Percentiles rank a stretch among this genome's conserved stretches.
These are phyloP conservation scores for Coffea eugenioides DNA, from an alignment of 257 asterid genomes.

Conservation along the genomic window DNA sequence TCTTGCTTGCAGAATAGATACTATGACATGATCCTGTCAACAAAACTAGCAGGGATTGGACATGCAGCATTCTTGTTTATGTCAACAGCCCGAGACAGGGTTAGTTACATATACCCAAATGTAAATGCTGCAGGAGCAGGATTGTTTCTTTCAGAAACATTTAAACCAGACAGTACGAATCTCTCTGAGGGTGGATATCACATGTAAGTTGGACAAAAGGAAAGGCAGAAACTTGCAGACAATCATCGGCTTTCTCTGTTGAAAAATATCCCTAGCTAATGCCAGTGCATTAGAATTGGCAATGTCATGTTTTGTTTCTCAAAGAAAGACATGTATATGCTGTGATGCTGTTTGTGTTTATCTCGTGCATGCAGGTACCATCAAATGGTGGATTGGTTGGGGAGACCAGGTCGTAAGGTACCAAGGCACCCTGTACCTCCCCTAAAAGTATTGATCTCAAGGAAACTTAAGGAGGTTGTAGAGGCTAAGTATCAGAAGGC, in stretches of 20 bases:
- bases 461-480: constrained; percentile 71
- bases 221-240: background rate
- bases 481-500: constrained; percentile 67
- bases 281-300: background rate
- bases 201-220: constrained; percentile 42
- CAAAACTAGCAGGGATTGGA: constrained; percentile 81
- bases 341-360: background rate
- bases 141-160: constrained; percentile 58
- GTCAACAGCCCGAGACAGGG: constrained; percentile 75
- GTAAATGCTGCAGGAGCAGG: constrained; percentile 90
- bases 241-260: too few relatives aligned
- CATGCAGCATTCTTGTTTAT: constrained; percentile 80
- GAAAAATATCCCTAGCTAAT: background rate
- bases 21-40: constrained; percentile 74
- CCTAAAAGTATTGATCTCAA: constrained; percentile 60
- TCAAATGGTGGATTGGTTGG: constrained; percentile 78
- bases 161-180: constrained; percentile 53
- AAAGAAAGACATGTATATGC: background rate
- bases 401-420: constrained; percentile 65
- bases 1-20: constrained; percentile 61
- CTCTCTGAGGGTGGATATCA: constrained; percentile 74
- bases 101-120: constrained; percentile 78
- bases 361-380: constrained; percentile 51
- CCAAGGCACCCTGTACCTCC: constrained; percentile 71
- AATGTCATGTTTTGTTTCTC: background rate